Conservation (phyloP, 2,329 filamentous ascomycete species). For the Epichloe sibirici region DNA sequence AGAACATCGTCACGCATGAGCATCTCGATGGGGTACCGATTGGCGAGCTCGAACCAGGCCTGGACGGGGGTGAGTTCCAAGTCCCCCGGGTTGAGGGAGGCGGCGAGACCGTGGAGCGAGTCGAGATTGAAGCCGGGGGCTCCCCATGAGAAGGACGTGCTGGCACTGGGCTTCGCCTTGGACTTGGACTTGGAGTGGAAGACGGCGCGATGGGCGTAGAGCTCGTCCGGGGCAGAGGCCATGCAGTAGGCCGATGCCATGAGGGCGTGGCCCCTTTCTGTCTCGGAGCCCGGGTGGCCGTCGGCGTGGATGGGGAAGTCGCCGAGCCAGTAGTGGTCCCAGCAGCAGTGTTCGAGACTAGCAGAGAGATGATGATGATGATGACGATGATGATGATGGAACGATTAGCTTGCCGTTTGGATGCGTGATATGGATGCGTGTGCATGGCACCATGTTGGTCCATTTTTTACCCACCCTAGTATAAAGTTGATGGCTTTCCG, state of each 20-base stretch:
- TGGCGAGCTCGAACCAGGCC: constrained; percentile 41
- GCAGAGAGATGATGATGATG: too few relatives aligned
- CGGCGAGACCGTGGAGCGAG: constrained; percentile 32
- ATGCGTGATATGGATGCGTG: too few relatives aligned
- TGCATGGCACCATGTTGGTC: too few relatives aligned
- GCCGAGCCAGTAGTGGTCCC: constrained; percentile 33
- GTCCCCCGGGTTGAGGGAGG: constrained; percentile 28
- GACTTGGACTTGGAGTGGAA: background rate
- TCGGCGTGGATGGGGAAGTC: constrained; percentile 24
- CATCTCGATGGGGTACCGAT: constrained; percentile 24
- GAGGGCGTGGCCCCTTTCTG: constrained; percentile 28
- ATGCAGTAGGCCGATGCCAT: constrained; percentile 33
- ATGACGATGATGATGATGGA: too few relatives aligned
- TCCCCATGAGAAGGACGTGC: constrained; percentile 22
- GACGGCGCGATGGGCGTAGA: constrained; percentile 17
- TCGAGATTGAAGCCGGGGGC: constrained; percentile 31
- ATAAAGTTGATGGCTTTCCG: constrained; percentile 40
- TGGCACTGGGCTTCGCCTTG: background rate
- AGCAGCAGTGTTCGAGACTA: constrained; percentile 41
- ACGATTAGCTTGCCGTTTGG: too few relatives aligned
- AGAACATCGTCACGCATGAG: constrained; percentile 25
- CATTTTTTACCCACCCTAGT: constrained; percentile 21
- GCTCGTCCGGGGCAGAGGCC: constrained; percentile 23
- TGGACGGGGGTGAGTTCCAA: constrained; percentile 38
- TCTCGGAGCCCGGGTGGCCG: constrained; percentile 14